Conservation (phyloP, 805 yeast genomes). For the Komagataella kurtzmanii region DNA sequence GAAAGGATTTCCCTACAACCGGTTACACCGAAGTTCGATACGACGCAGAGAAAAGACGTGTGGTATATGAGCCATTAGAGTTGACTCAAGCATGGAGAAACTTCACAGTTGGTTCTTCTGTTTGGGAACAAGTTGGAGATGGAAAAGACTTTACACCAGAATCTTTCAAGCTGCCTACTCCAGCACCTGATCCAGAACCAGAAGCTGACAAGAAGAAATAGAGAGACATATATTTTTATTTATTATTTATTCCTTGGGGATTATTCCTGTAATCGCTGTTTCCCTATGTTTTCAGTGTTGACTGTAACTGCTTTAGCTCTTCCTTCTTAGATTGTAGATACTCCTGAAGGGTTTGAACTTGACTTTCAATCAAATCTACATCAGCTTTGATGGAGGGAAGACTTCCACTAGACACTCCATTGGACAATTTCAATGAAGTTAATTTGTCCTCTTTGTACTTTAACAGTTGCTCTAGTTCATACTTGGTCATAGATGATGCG, state of each 20-base stretch:
- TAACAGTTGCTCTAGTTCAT: constrained; percentile 73
- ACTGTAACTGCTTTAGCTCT: constrained; percentile 28
- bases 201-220: constrained; percentile 23
- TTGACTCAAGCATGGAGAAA: constrained; percentile 88
- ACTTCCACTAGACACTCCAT: constrained; percentile 14
- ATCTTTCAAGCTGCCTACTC: constrained; percentile 68
- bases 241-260: background rate
- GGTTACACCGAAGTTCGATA: constrained; percentile 86
- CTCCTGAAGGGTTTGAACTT: constrained; percentile 58
- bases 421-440: constrained; percentile 18
- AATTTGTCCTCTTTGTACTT: constrained; percentile 62
- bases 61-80: constrained; percentile 82
- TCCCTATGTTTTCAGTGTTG: background rate
- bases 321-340: constrained; percentile 46
- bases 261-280: background rate
- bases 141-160: constrained; percentile 78
- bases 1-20: constrained; percentile 88
- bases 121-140: constrained; percentile 86
- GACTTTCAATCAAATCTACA: constrained; percentile 60
- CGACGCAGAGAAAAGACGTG: constrained; percentile 83
- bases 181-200: constrained; percentile 60
- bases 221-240: constrained; percentile 3
- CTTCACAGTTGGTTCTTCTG: constrained; percentile 77
- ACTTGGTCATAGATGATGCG: constrained; percentile 19
- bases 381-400: constrained; percentile 45